Evolutionary conservation across 768 basidiomycete genomes (phyloP).

Genomic region (Tubosaeta sp.): DNA sequence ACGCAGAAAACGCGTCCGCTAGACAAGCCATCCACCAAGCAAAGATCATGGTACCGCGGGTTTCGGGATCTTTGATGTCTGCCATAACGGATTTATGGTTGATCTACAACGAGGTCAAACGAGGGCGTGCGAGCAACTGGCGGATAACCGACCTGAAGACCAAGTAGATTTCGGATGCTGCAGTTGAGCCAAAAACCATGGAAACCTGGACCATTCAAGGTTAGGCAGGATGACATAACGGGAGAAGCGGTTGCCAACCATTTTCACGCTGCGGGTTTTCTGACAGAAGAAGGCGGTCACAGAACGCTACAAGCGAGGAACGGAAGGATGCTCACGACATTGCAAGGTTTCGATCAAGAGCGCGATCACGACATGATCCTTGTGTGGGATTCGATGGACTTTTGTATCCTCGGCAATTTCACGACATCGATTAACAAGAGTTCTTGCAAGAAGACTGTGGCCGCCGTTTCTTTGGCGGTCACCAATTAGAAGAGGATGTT

Average conservation of each 20-base stretch:
- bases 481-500: constrained; percentile 76
- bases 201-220: constrained; percentile 49
- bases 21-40: constrained; percentile 94
- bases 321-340: constrained; percentile 63
- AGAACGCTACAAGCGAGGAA: not conserved
- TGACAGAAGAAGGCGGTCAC: constrained; percentile 28
- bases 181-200: constrained; percentile 82
- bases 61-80: constrained; percentile 69
- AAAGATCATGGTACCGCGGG: constrained; percentile 80
- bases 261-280: constrained; percentile 71
- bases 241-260: constrained; percentile 41
- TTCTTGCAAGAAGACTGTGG: constrained; percentile 74
- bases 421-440: constrained; percentile 74
- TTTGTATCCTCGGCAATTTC: constrained; percentile 85
- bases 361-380: constrained; percentile 79
- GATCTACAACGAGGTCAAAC: constrained; percentile 45
- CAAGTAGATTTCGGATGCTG: constrained; percentile 73
- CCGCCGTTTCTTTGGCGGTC: constrained; percentile 69
- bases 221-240: constrained; percentile 15
- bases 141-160: constrained; percentile 53
- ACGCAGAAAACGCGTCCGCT: constrained; percentile 76
- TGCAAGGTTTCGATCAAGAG: constrained; percentile 81
- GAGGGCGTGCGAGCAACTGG: constrained; percentile 3
- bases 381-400: constrained; percentile 73
- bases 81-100: constrained; percentile 79